phyloP scores from a whole-genome alignment of 2,329 filamentous ascomycete species.

The Cladophialophora exuberans region DNA sequence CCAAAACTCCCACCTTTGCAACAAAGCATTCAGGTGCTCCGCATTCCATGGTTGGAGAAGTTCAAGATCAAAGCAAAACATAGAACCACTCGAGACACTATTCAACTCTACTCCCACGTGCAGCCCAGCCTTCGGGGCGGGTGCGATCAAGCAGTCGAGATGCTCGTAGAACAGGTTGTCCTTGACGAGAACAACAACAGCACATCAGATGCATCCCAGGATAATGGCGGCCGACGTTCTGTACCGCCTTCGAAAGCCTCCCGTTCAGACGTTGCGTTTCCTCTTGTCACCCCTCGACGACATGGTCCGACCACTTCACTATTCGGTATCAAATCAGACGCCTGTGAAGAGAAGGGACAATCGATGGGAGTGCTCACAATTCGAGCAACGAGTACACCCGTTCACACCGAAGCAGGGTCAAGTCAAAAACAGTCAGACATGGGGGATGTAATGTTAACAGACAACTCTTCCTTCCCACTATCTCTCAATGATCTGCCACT shows the following conservation, averaged over 20 bases:
- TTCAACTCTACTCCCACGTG: background rate
- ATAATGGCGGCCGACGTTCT: constrained; percentile 25
- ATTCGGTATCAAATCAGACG: constrained; percentile 19
- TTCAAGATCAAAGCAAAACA: background rate
- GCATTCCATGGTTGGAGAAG: background rate
- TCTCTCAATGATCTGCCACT: constrained; percentile 56
- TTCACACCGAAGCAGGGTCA: background rate
- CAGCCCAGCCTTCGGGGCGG: constrained; percentile 1
- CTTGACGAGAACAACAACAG: no score
- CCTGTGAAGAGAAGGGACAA: constrained; percentile 25
- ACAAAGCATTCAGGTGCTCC: constrained; percentile 3
- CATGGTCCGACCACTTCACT: constrained; percentile 24
- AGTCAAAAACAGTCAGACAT: background rate
- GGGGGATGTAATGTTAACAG: background rate
- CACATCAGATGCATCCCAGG: constrained; percentile 21
- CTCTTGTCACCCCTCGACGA: constrained; percentile 29
- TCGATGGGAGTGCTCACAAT: constrained; percentile 28
- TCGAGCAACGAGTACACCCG: constrained; percentile 15
- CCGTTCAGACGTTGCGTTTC: constrained; percentile 31
- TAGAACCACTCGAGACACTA: no score
- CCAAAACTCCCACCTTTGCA: background rate
- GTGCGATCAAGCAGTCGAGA: constrained; percentile 19
- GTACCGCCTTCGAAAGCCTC: constrained; percentile 21
- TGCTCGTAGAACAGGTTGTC: constrained; percentile 29
- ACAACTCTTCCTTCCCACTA: background rate